phyloP scores from a whole-genome alignment of 202 grass and related monocot species.

The Carex arenaria region DNA sequence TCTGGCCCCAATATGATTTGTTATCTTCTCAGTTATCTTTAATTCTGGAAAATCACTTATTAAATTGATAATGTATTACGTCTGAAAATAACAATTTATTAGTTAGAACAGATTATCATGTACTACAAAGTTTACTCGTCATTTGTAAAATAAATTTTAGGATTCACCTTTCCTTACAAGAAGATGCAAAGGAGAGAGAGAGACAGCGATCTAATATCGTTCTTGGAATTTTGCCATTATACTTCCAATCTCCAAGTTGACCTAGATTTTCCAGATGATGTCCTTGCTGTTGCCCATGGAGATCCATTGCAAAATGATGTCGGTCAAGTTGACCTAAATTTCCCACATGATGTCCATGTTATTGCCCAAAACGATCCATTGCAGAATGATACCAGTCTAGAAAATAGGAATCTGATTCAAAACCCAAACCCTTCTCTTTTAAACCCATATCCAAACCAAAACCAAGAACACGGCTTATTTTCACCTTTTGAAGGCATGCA shows the following conservation, averaged over 20 bases:
- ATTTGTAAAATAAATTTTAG: neutral
- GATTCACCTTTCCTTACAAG: neutral
- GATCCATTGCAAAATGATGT: neutral
- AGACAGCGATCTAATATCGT: neutral
- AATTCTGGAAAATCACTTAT: neutral
- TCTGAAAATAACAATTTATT: neutral
- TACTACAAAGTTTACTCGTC: neutral
- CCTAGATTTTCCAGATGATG: neutral
- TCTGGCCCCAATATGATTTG: neutral
- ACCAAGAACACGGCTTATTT: neutral
- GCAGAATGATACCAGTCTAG: neutral
- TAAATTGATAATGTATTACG: neutral
- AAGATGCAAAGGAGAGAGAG: neutral
- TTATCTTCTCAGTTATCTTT: neutral
- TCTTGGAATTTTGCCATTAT: neutral
- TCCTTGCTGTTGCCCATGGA: neutral
- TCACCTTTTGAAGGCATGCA: neutral
- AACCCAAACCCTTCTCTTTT: neutral
- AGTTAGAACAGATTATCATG: neutral
- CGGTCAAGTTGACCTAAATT: neutral
- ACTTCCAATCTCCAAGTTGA: neutral
- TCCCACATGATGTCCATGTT: neutral
- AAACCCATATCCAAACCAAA: constrained; percentile 3
- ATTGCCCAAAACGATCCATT: neutral
- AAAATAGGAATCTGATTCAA: neutral